These are phyloP conservation scores for Cladobotryum protrusum DNA, from an alignment of 2,329 filamentous ascomycete genomes.

Conservation along the genomic window DNA sequence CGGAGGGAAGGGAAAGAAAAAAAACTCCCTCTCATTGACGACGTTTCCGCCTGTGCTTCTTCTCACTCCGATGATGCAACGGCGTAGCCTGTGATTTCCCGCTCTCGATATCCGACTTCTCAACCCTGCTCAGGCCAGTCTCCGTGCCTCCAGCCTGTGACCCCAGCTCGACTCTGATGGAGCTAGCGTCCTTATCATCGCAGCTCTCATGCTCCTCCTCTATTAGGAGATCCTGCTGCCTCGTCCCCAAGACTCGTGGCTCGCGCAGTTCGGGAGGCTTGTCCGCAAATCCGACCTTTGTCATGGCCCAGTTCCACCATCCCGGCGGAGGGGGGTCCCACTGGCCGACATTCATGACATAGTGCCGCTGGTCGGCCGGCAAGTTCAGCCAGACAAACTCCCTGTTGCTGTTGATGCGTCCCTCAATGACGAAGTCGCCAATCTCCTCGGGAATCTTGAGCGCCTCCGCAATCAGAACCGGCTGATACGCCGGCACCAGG, in stretches of 20 bases:
- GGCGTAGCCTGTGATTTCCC: not conserved
- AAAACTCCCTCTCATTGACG: no score
- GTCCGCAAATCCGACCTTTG: conserved; percentile 22
- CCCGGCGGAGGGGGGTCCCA: conserved; percentile 24
- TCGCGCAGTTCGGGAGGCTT: conserved; percentile 14
- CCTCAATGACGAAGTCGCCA: conserved; percentile 32
- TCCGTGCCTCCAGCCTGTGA: not conserved
- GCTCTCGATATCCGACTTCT: not conserved
- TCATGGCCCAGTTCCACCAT: conserved; percentile 22
- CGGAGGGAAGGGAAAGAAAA: no score
- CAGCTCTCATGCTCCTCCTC: not conserved
- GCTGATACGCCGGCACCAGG: conserved; percentile 34
- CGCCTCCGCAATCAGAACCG: conserved; percentile 30
- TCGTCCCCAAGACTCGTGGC: conserved; percentile 22
- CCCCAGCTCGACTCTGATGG: not conserved
- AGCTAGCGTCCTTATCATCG: not conserved
- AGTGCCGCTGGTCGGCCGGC: conserved; percentile 27
- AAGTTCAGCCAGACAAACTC: conserved; percentile 34
- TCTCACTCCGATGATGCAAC: not conserved
- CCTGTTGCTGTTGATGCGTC: conserved; percentile 32
- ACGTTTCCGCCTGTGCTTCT: not conserved
- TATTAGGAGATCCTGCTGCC: conserved; percentile 10
- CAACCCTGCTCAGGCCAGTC: not conserved
- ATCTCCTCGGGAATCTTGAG: conserved; percentile 31
- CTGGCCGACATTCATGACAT: conserved; percentile 27